phyloP scores from a whole-genome alignment of 2,329 filamentous ascomycete genomes.

The Fusarium verticillioides region DNA sequence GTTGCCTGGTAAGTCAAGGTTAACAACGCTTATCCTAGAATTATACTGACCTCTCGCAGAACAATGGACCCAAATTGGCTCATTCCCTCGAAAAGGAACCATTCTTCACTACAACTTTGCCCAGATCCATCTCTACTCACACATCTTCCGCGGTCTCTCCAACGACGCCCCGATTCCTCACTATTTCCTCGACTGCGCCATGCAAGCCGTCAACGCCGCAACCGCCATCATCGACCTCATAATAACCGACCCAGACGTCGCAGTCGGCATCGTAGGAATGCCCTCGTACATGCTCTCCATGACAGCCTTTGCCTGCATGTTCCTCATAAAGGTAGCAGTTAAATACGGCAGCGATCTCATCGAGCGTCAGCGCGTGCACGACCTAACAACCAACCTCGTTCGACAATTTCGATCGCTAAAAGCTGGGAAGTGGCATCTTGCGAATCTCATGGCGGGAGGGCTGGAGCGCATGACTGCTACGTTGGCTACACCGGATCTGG shows the following conservation, averaged over 20 bases:
- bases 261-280: constrained; percentile 55
- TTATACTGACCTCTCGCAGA: constrained; percentile 39
- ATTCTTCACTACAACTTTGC: constrained; percentile 56
- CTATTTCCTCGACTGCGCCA: constrained; percentile 50
- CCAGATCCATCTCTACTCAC: constrained; percentile 55
- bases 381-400: constrained; percentile 54
- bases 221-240: constrained; percentile 58
- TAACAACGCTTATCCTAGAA: rapidly evolving
- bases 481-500: constrained; percentile 10
- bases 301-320: constrained; percentile 64
- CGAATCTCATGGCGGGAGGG: constrained; percentile 60
- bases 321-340: constrained; percentile 59
- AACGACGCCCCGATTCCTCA: constrained; percentile 48
- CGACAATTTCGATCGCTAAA: constrained; percentile 54
- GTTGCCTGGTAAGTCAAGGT: constrained; percentile 44
- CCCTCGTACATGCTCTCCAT: constrained; percentile 64
- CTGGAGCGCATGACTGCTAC: constrained; percentile 54
- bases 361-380: constrained; percentile 52
- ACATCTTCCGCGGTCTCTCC: constrained; percentile 54
- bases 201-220: constrained; percentile 52
- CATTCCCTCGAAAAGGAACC: constrained; percentile 55
- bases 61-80: constrained; percentile 54
- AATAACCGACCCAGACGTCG: constrained; percentile 55
- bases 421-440: constrained; percentile 59
- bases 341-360: constrained; percentile 57